These are phyloP conservation scores for Adansonia digitata DNA, from an alignment of 345 rosid genomes.

Conservation along the genomic window DNA sequence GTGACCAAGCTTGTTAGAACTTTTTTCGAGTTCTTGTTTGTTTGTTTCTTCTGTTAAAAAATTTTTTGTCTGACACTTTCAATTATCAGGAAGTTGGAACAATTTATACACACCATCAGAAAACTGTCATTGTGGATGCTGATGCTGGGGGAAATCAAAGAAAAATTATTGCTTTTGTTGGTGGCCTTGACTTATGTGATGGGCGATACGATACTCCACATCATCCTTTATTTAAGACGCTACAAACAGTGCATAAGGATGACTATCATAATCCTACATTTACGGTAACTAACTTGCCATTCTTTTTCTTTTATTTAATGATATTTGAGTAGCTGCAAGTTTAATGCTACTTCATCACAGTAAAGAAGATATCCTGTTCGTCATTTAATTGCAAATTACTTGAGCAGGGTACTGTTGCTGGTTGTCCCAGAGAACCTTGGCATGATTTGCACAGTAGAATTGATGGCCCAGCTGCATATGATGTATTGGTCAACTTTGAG, in stretches of 20 bases:
- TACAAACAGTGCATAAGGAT: slow-evolving; percentile 68
- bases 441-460: slow-evolving; percentile 90
- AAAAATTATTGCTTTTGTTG: slow-evolving; percentile 86
- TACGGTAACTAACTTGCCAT: slow-evolving; percentile 42
- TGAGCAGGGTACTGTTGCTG: slow-evolving; percentile 57
- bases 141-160: slow-evolving; percentile 73
- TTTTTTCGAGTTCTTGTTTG: neutral
- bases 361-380: neutral
- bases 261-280: slow-evolving; percentile 92
- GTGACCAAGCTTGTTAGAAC: neutral
- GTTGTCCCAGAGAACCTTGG: slow-evolving; percentile 95
- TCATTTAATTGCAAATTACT: slow-evolving; percentile 10
- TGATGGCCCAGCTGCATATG: slow-evolving; percentile 98
- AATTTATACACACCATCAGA: slow-evolving; percentile 96
- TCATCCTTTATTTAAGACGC: slow-evolving; percentile 70
- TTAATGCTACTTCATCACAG: neutral
- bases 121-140: slow-evolving; percentile 84
- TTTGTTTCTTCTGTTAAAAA: neutral
- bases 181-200: slow-evolving; percentile 95
- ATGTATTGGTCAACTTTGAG: slow-evolving; percentile 85
- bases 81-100: slow-evolving; percentile 76
- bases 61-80: neutral
- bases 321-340: neutral
- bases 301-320: neutral
- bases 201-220: slow-evolving; percentile 90